phyloP scores from a whole-genome alignment of 2,329 filamentous ascomycete species.

The Exophiala mesophila region DNA sequence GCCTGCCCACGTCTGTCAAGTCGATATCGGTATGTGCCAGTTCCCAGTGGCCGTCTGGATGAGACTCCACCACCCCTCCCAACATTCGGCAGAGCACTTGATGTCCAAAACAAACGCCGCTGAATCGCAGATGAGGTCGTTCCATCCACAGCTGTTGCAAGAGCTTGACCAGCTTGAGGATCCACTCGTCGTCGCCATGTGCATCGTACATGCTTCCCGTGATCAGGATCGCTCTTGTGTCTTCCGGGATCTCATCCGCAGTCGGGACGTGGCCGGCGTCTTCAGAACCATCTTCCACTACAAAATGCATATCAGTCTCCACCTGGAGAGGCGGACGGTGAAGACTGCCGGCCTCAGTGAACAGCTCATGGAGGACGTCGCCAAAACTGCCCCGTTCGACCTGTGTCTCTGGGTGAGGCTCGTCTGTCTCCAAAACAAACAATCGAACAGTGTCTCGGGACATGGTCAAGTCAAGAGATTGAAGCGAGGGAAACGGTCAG shows the following conservation, averaged over 20 bases:
- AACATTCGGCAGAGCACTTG: constrained; percentile 44
- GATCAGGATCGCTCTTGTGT: constrained; percentile 42
- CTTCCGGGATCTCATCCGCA: constrained; percentile 45
- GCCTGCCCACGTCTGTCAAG: constrained; percentile 37
- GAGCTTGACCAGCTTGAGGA: constrained; percentile 39
- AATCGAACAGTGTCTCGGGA: constrained; percentile 32
- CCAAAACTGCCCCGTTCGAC: constrained; percentile 50
- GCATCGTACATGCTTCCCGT: constrained; percentile 47
- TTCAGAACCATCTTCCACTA: constrained; percentile 47
- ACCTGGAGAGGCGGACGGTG: constrained; percentile 53
- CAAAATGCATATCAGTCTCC: constrained; percentile 52
- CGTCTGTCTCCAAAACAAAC: constrained; percentile 57
- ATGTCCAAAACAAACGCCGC: constrained; percentile 47
- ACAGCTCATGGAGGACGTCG: constrained; percentile 49
- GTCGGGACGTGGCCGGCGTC: constrained; percentile 11
- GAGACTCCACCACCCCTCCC: constrained; percentile 36
- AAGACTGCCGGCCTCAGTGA: constrained; percentile 46
- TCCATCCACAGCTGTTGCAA: constrained; percentile 46
- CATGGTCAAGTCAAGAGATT: too few relatives aligned
- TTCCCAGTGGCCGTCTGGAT: constrained; percentile 43
- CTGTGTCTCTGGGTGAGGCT: constrained; percentile 49
- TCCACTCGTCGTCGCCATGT: constrained; percentile 43
- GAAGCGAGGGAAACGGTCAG: too few relatives aligned
- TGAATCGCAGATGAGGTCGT: constrained; percentile 48
- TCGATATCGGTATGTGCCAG: constrained; percentile 40